phyloP scores from a whole-genome alignment of 345 rosid genomes.

The Microcos paniculata region DNA sequence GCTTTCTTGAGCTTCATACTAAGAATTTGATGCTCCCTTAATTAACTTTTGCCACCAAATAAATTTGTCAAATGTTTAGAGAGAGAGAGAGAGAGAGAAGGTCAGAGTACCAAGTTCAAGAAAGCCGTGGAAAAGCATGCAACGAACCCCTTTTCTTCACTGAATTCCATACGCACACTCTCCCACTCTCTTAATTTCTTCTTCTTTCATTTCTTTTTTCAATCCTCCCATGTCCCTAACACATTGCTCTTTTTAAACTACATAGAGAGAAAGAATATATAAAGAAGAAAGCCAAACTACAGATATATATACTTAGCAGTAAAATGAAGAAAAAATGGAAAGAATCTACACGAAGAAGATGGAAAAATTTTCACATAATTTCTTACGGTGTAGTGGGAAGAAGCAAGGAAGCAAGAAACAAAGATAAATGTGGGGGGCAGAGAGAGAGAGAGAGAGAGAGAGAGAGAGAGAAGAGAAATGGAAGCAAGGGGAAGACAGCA shows the following conservation, averaged over 20 bases:
- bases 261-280: not conserved
- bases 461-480: not conserved
- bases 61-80: not conserved
- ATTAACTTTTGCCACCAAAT: not conserved
- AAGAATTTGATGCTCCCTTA: not conserved
- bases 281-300: not conserved
- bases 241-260: not conserved
- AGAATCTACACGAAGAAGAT: not conserved
- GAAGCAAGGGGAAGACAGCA: not conserved
- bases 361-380: not conserved
- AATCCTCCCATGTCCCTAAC: too few relatives aligned
- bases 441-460: not conserved
- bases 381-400: not conserved
- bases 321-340: not conserved
- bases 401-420: not conserved
- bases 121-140: slow-evolving; percentile 53
- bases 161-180: not conserved
- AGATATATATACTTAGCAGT: not conserved
- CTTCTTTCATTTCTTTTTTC: not conserved
- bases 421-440: not conserved
- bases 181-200: not conserved
- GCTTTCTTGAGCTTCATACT: slow-evolving; percentile 32
- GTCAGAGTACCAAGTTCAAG: slow-evolving; percentile 32
- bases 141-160: slow-evolving; percentile 12
- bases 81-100: not conserved